Conservation (phyloP, 169 alveolate genomes). For the Amoebophrya sp. region DNA sequence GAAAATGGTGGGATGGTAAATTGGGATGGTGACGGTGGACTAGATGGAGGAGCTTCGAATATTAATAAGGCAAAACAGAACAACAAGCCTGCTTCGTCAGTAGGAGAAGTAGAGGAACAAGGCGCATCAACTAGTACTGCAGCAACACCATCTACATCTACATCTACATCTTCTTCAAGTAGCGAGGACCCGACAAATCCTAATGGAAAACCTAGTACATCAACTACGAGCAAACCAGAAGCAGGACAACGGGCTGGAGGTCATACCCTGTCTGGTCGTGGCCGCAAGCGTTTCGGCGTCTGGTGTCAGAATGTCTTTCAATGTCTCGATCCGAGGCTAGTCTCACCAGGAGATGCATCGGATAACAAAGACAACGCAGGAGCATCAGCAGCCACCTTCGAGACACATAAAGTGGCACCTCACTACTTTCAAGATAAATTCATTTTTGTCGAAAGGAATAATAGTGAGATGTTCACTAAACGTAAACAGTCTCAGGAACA, state of each 20-base stretch:
- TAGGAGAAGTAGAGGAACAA: no score
- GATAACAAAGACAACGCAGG: not conserved
- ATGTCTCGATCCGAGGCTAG: not conserved
- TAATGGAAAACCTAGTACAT: no score
- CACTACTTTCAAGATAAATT: not conserved
- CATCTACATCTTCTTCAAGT: no score
- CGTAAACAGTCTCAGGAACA: no score
- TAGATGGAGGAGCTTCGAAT: no score
- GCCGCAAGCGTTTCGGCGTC: not conserved
- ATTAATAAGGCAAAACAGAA: no score
- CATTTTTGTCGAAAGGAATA: not conserved
- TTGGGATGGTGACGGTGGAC: not conserved
- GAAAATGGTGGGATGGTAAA: not conserved
- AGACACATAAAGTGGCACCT: not conserved
- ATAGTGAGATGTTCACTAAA: no score
- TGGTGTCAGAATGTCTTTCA: not conserved
- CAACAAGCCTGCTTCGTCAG: no score
- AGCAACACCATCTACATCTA: no score
- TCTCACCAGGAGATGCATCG: not conserved
- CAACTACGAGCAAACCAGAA: not conserved
- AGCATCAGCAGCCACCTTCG: not conserved
- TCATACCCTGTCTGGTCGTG: not conserved
- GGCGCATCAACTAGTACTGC: no score
- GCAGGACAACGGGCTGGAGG: not conserved
- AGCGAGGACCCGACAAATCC: no score